These are phyloP conservation scores for Hippophae tibetana DNA, from an alignment of 306 rosid species.

Conservation along the genomic window DNA sequence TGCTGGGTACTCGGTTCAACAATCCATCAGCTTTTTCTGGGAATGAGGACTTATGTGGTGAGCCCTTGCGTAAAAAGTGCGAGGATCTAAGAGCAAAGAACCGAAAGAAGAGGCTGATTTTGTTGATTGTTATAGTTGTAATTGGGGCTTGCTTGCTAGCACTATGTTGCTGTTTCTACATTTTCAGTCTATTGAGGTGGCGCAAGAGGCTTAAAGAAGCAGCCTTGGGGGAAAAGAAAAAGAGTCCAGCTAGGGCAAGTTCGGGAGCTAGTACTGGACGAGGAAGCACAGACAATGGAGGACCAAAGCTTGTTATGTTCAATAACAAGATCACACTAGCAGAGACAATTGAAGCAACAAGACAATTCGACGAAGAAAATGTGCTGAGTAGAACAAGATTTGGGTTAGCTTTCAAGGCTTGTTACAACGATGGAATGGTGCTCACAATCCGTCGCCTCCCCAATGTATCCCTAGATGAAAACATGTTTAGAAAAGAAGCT, in stretches of 20 bases:
- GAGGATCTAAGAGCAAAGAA: slow-evolving; percentile 16
- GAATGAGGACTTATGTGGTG: slow-evolving; percentile 59
- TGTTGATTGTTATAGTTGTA: slow-evolving; percentile 41
- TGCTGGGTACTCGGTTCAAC: slow-evolving; percentile 58
- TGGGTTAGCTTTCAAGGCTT: slow-evolving; percentile 82
- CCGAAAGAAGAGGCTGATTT: slow-evolving; percentile 48
- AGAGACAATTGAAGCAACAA: slow-evolving; percentile 75
- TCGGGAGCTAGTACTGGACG: slow-evolving; percentile 85
- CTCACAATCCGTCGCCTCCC: slow-evolving; percentile 80
- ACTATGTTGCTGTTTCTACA: slow-evolving; percentile 76
- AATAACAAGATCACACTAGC: slow-evolving; percentile 77
- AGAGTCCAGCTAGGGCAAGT: slow-evolving; percentile 73
- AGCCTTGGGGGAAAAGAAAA: slow-evolving; percentile 68
- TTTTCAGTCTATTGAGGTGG: slow-evolving; percentile 71
- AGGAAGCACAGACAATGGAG: slow-evolving; percentile 67
- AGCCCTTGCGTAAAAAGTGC: slow-evolving; percentile 48
- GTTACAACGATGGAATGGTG: slow-evolving; percentile 87
- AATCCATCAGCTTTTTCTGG: slow-evolving; percentile 45
- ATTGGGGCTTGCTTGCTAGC: slow-evolving; percentile 46
- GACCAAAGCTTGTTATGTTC: slow-evolving; percentile 90
- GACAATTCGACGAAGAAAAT: slow-evolving; percentile 94
- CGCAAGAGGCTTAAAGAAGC: slow-evolving; percentile 58
- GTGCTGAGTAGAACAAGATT: slow-evolving; percentile 73
- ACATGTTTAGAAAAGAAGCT: slow-evolving; percentile 77
- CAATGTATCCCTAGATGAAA: slow-evolving; percentile 59